phyloP scores from a whole-genome alignment of 2,329 filamentous ascomycete genomes.

The Didymella exigua region DNA sequence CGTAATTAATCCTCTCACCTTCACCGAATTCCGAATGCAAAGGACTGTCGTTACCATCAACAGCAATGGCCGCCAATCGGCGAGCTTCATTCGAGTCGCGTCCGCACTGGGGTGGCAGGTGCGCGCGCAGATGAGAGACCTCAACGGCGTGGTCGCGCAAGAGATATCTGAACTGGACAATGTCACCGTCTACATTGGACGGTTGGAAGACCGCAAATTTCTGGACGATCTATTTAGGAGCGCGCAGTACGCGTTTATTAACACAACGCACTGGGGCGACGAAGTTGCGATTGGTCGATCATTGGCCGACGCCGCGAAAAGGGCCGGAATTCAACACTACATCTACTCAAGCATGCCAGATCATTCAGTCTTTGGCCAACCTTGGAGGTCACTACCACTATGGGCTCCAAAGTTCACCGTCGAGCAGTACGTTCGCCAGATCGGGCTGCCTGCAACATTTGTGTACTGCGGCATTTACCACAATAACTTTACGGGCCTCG shows the following conservation, averaged over 20 bases:
- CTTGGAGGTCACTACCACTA: constrained; percentile 82
- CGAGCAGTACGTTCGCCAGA: constrained; percentile 85
- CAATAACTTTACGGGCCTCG: constrained; percentile 95
- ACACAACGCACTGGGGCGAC: constrained; percentile 96
- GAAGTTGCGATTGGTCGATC: constrained; percentile 88
- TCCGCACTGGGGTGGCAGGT: constrained; percentile 93
- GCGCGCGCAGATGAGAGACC: constrained; percentile 85
- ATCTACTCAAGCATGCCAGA: constrained; percentile 98
- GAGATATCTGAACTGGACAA: constrained; percentile 85
- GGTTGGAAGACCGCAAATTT: constrained; percentile 73
- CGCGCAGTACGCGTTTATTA: constrained; percentile 91
- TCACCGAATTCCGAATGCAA: constrained; percentile 42
- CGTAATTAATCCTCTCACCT: not conserved
- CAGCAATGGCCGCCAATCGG: constrained; percentile 92
- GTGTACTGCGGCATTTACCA: constrained; percentile 98
- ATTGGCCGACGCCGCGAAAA: constrained; percentile 86
- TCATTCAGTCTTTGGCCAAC: constrained; percentile 76
- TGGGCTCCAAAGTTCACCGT: constrained; percentile 94
- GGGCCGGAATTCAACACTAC: constrained; percentile 83
- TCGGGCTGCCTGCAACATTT: constrained; percentile 85
- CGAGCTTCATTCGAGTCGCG: constrained; percentile 91
- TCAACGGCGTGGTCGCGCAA: constrained; percentile 83
- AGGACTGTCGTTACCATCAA: constrained; percentile 90
- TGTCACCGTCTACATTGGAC: constrained; percentile 72
- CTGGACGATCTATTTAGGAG: constrained; percentile 81